phyloP scores from a whole-genome alignment of 2,329 filamentous ascomycete species.

The Diplodia seriata region DNA sequence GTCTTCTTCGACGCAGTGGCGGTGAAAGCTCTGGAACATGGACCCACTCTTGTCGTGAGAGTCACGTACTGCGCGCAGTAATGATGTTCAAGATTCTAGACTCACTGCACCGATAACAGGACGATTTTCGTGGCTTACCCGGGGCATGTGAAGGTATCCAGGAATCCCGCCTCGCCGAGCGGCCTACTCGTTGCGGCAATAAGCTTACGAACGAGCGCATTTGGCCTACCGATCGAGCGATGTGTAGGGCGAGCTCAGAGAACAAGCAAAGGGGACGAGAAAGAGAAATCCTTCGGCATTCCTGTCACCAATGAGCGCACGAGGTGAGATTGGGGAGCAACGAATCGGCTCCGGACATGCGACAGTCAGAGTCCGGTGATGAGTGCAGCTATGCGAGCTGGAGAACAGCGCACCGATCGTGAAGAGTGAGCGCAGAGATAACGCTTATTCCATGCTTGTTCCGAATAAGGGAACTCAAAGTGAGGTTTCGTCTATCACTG shows the following conservation, averaged over 20 bases:
- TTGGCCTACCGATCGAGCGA: background rate
- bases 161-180: background rate
- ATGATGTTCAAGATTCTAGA: background rate
- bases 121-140: background rate
- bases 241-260: background rate
- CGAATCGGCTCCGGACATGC: background rate
- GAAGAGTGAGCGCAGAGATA: background rate
- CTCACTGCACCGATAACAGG: background rate
- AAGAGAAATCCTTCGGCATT: background rate
- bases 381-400: background rate
- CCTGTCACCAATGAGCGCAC: background rate
- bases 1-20: conserved; percentile 1
- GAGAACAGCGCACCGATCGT: background rate
- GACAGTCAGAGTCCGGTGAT: background rate
- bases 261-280: background rate
- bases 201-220: background rate
- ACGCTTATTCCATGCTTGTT: background rate
- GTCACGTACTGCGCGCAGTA: background rate
- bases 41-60: background rate
- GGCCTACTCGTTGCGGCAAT: background rate
- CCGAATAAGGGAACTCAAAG: background rate
- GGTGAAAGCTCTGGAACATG: conserved; percentile 6
- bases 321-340: background rate
- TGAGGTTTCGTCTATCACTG: background rate
- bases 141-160: background rate